phyloP scores from a whole-genome alignment of 1,284 basidiomycete species.

The Stereum hirsutum region DNA sequence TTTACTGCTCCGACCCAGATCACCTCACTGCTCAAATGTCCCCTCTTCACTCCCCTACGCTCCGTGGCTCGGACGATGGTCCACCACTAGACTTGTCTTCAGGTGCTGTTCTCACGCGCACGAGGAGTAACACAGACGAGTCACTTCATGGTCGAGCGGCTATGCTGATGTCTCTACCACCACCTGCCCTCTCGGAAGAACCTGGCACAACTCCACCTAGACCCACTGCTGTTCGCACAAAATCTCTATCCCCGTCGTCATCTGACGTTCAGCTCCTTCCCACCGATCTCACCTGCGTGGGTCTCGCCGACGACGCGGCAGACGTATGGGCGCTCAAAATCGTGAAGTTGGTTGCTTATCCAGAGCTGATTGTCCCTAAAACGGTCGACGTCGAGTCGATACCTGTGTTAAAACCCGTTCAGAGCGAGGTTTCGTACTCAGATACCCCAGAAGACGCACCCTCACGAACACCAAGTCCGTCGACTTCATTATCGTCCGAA shows the following conservation, averaged over 20 bases:
- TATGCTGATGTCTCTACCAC: not conserved
- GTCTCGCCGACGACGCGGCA: constrained; percentile 43
- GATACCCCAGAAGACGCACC: not conserved
- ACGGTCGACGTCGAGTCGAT: not conserved
- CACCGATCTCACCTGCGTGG: constrained; percentile 26
- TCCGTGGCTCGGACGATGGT: constrained; percentile 20
- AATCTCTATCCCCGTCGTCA: constrained; percentile 18
- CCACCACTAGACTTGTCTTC: constrained; percentile 20
- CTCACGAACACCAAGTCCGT: not conserved
- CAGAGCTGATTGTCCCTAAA: constrained; percentile 45
- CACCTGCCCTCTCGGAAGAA: not conserved
- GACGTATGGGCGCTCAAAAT: constrained; percentile 69
- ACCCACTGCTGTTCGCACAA: constrained; percentile 12
- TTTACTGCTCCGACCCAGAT: constrained; percentile 50
- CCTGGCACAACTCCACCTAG: not conserved
- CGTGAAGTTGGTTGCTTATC: constrained; percentile 64
- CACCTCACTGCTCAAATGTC: constrained; percentile 29
- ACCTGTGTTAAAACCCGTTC: too few species aligned
- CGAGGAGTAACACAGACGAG: constrained; percentile 27
- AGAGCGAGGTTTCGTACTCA: too few species aligned
- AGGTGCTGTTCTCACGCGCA: constrained; percentile 35
- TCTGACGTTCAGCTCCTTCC: constrained; percentile 21
- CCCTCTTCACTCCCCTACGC: constrained; percentile 21
- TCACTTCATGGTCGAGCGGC: constrained; percentile 14
- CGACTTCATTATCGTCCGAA: not conserved